Base-by-base conservation (phyloP, 495 filamentous ascomycete genomes). In the Penicillium maclennaniae region DNA sequence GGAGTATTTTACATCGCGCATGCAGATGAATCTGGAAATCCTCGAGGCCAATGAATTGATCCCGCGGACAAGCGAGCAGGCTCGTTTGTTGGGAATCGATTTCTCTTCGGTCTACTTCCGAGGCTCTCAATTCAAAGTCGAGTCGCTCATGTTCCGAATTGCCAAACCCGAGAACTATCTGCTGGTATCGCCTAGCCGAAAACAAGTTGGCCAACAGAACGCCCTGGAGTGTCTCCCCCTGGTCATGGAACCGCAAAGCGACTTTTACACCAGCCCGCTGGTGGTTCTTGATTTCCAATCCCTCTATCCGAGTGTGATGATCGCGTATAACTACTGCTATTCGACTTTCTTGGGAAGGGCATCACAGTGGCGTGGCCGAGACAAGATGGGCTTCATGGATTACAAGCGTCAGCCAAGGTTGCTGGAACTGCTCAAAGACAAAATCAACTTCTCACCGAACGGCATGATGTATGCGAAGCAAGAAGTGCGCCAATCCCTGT, bases 261-360 rank as follows among this genome's bases (percentile, higher is more conserved):
- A 84, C 28, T 97, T 97, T 61, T 98, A 97, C 66, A 89, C 76
- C 26, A 92, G 88, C 53, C 93, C 93, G 0, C 64, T 98, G 12
- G 62, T 98, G 10, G 93, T 98, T 0, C 76, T 98, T 10, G 93
- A 98, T 69, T 98, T 98, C 57, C 95, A 97, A 66, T 93, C 88
- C 25, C 76, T 98, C 21, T 98, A 98, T 62, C 93, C 93, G 3
- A 96, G 91, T 62, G 85, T 97, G 43, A 97, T 98, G 91, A 97
- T 98, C 59, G 93, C 93, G 0, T 97, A 98, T 71, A 98, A 98
- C 65, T 96, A 97, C 70, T 98, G 93, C 73, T 98, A 98, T 68
- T 97, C 93, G 0, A 98, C 93, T 0, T 98, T 90, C 56, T 80
- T 98, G 7, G 93, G 93, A 3, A 83, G 93, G 43, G 83, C 92